Evolutionary conservation across 352 stramenopile species (phyloP).

Genomic region (Globisporangium alternatum): DNA sequence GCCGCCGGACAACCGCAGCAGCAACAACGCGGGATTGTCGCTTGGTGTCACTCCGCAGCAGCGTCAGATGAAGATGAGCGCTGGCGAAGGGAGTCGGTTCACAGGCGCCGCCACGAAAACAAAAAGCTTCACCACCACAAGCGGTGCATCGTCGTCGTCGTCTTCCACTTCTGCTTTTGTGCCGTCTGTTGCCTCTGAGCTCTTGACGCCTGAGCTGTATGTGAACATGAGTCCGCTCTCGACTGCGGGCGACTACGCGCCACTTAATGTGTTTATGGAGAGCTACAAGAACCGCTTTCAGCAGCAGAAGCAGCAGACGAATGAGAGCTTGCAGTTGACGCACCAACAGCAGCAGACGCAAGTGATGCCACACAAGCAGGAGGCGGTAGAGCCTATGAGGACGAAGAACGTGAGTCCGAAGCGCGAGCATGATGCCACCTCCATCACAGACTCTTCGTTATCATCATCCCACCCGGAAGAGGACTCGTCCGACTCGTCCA

Average conservation of each 20-base stretch:
- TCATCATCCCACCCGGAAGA: conserved; percentile 2
- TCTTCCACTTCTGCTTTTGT: conserved; percentile 1
- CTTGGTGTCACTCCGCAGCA: background rate
- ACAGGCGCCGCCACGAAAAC: background rate
- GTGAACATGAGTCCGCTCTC: conserved; percentile 4
- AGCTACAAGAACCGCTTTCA: conserved; percentile 1
- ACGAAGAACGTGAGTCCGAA: background rate
- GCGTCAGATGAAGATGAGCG: background rate
- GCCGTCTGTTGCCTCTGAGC: background rate
- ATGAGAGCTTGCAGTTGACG: background rate
- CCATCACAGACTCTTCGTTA: background rate
- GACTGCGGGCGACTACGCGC: background rate
- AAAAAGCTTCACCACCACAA: background rate
- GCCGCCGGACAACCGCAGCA: background rate
- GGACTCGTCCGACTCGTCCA: conserved; percentile 8
- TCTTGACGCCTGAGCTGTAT: background rate
- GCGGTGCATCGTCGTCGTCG: background rate
- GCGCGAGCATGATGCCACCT: background rate
- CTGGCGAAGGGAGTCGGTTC: background rate
- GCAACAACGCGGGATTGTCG: background rate
- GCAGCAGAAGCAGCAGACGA: background rate
- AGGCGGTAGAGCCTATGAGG: background rate
- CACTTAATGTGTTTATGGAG: conserved; percentile 3
- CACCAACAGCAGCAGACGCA: background rate
- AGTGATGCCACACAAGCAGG: background rate